phyloP scores from a whole-genome alignment of 2,329 filamentous ascomycete species.

The Didymella keratinophila region DNA sequence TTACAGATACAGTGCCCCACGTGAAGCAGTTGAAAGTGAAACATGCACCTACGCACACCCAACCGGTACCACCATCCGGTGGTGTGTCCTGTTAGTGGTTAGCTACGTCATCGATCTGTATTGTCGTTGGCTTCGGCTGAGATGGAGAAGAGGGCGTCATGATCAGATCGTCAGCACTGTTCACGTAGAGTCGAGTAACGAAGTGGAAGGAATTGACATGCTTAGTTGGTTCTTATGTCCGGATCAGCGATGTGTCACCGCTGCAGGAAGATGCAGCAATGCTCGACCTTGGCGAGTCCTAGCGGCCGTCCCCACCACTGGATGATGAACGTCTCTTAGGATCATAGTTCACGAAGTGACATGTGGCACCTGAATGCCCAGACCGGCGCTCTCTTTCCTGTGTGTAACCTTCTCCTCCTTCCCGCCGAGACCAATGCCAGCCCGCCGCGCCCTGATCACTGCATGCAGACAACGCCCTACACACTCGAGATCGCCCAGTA shows the following conservation, averaged over 20 bases:
- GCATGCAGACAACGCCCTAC: constrained; percentile 78
- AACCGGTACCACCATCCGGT: constrained; percentile 10
- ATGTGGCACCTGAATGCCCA: constrained; percentile 11
- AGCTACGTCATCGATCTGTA: background rate
- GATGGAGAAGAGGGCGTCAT: background rate
- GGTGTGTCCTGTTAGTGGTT: background rate
- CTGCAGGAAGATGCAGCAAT: background rate
- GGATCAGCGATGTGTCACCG: background rate
- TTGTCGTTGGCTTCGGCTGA: background rate
- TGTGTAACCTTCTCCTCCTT: constrained; percentile 64
- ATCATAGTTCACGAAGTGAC: background rate
- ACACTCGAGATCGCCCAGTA: constrained; percentile 84
- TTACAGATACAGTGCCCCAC: constrained; percentile 6
- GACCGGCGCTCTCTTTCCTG: constrained; percentile 51
- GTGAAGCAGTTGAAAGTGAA: constrained; percentile 6
- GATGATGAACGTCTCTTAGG: background rate
- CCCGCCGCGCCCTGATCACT: constrained; percentile 70
- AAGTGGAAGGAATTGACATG: background rate
- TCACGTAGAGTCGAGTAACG: too few species aligned
- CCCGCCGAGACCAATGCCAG: constrained; percentile 77
- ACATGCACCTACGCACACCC: background rate
- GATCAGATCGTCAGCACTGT: background rate
- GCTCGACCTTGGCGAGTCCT: background rate
- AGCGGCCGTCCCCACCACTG: background rate
- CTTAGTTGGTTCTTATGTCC: background rate